These are phyloP conservation scores for Nicotiana paniculata DNA, from an alignment of 257 asterid species.

Conservation along the genomic window DNA sequence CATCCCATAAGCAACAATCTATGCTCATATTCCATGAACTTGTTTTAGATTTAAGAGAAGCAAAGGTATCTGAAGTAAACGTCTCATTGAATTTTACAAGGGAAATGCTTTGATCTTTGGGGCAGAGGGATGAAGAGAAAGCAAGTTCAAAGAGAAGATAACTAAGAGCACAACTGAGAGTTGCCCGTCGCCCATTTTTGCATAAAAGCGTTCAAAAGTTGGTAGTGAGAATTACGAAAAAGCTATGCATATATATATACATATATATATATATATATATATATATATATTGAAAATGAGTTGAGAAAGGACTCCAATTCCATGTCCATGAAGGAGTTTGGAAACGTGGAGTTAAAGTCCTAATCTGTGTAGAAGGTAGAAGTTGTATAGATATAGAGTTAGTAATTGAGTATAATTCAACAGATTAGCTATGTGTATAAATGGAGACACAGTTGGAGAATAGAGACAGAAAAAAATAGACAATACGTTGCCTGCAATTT, in stretches of 20 bases:
- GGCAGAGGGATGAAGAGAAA: slow-evolving; percentile 12
- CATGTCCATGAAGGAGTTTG: too few species aligned
- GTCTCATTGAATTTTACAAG: slow-evolving; percentile 14
- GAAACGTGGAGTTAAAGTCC: too few species aligned
- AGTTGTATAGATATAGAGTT: too few species aligned
- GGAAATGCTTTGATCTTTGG: background rate
- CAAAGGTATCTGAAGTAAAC: background rate
- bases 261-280: too few species aligned
- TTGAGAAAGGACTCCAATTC: too few species aligned
- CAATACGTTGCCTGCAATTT: too few species aligned
- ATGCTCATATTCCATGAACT: slow-evolving; percentile 12
- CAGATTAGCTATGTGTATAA: too few species aligned
- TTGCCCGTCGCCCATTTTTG: background rate
- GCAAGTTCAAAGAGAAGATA: background rate
- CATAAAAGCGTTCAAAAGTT: background rate
- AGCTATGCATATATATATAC: background rate
- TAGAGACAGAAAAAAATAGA: too few species aligned
- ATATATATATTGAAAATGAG: too few species aligned
- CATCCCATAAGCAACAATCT: slow-evolving; percentile 21
- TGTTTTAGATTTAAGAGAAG: background rate
- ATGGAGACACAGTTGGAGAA: too few species aligned
- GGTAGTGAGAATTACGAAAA: background rate
- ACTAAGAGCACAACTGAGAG: background rate
- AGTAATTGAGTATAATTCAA: too few species aligned
- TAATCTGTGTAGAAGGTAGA: too few species aligned